Evolutionary conservation across 2,329 filamentous ascomycete genomes (phyloP), one percentile per base, ranked within the genome.

Genomic region (Xylariaceae sp.): DNA sequence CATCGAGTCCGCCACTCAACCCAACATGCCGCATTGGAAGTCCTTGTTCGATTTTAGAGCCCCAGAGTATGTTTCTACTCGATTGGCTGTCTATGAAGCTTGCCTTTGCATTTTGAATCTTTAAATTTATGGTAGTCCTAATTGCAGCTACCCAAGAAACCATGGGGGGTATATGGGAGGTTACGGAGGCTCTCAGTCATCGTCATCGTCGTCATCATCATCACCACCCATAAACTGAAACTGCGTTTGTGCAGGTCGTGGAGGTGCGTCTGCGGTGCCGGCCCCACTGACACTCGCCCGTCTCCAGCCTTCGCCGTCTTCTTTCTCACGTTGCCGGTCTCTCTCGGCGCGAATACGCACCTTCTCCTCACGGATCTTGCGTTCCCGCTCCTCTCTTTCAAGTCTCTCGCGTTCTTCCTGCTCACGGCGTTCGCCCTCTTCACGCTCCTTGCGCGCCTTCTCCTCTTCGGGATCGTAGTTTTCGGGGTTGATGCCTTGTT

Each of bases 401-500:
- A 64, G 60, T 46, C 71, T 71, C 37, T 73, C 71, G 16, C 67
- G 60, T 43, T 73, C 71, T 9, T 61, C 52, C 13, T 69, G 64
- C 47, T 73, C 72, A 15, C 64, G 59, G 47, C 76, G 73, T 49
- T 75, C 72, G 38, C 62, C 62, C 48, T 65, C 59, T 44, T 76
- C 74, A 35, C 76, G 74, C 43, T 74, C 73, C 39, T 67, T 67
- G 32, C 64, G 64, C 57, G 72, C 70, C 50, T 49, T 48, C n/a
- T 68, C 68, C 47, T 72, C 72, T 51, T 75, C 72, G 47, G 78
- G 79, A 50, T 83, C 79, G 55, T 77, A 78, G 28, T 70, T 72
- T 40, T 67, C 73, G 8, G 79, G 80, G 57, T 86, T 78, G 49
- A 78, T 72, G 7, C 81, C 83, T 40, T 72, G 65, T 53, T 85